Evolutionary conservation across 2,329 filamentous ascomycete genomes (phyloP).

Genomic region (Fusarium keratoplasticum): DNA sequence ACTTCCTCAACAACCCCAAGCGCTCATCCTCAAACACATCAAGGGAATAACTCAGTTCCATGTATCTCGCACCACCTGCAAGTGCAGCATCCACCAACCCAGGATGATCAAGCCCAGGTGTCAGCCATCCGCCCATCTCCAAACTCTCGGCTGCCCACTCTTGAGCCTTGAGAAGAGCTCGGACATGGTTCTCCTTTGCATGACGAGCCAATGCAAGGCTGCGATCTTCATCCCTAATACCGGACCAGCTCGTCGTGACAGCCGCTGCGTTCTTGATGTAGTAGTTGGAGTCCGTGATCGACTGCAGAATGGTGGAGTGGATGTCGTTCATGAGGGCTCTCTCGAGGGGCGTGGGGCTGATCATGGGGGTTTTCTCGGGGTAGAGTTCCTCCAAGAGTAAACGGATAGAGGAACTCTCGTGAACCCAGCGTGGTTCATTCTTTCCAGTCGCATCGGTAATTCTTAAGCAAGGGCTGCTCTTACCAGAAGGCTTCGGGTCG

Average conservation of each 20-base stretch:
- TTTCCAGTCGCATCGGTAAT: neutral
- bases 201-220: neutral
- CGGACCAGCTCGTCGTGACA: neutral
- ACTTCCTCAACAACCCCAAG: neutral
- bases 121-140: neutral
- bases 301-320: neutral
- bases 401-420: neutral
- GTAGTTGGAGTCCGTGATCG: neutral
- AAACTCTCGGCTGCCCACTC: neutral
- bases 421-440: neutral
- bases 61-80: neutral
- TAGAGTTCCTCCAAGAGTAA: neutral
- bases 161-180: neutral
- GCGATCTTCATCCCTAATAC: neutral
- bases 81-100: neutral
- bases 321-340: neutral
- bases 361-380: neutral
- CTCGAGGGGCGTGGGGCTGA: neutral
- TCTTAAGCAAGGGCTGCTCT: neutral
- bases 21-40: neutral
- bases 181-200: neutral
- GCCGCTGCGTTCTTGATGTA: neutral
- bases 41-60: neutral
- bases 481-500: neutral
- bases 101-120: neutral